Evolutionary conservation across 805 yeast species (phyloP), one percentile per base, ranked within the genome.

Genomic region (Priceomyces medius): DNA sequence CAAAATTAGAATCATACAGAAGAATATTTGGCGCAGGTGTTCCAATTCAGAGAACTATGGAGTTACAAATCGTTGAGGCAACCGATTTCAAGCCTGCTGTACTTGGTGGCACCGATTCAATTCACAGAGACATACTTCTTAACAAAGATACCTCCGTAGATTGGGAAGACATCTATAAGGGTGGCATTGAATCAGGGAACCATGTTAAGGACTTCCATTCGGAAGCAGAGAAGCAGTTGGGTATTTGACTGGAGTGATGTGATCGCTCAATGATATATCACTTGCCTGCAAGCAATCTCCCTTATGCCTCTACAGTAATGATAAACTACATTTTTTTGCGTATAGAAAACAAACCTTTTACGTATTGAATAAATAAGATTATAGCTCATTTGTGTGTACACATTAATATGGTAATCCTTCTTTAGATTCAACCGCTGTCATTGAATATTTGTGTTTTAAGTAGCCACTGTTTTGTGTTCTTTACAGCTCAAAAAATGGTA

Each of bases 11-110:
- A 59, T 80, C 80, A 45, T 83, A 86, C 63, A 79, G 95, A 59
- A 78, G 95, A 50, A 66, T 86, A 13, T 89, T 85, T 61, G 99
- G 99, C 12, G 80, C 91, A 36, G 97, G 93, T 8, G 98, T 87
- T 56, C 97, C 99, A 7, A 85, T 91, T 62, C 83, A 83, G 58
- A 77, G 97, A 56, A 80, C 83, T 23, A 89, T 93, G 97, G 99
- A 93, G 55, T 68, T 87, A 56, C 71, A 79, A 42, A 76, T 91
- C 19, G 39, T 91, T 3, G 78, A 80, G 35, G 70, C 74, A 37
- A 78, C 86, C 10, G 88, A 85, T 44, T 81, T 81, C 61, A 80
- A 73, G 46, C 96, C 96, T 5, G 56, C 65, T 23, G 61, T 74
- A 4, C 63, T 81, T 35, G 88, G 88, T 10, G 84, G 81, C 5